phyloP scores from a whole-genome alignment of 2,329 filamentous ascomycete genomes.

The Ophiostoma sp. region DNA sequence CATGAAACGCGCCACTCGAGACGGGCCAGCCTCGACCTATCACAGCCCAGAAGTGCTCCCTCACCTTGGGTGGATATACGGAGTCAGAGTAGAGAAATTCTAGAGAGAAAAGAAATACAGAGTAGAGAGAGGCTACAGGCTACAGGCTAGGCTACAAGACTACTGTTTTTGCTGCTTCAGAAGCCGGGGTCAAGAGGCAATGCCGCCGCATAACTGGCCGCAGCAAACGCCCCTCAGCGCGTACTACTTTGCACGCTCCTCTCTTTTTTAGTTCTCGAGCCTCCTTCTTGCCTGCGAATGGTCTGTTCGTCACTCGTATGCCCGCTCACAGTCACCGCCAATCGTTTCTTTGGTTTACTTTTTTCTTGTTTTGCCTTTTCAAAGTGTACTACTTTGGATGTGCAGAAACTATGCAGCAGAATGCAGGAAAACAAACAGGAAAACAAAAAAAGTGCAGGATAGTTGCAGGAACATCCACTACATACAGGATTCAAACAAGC shows the following conservation, averaged over 20 bases:
- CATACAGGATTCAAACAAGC: neutral
- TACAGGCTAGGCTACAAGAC: neutral
- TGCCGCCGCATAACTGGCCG: conserved; percentile 24
- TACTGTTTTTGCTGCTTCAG: neutral
- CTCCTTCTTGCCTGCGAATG: neutral
- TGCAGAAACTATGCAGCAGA: neutral
- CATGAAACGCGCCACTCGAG: conserved; percentile 3
- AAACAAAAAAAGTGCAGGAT: too few species aligned
- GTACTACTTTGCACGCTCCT: neutral
- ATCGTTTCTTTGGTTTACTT: neutral
- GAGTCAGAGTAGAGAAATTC: neutral
- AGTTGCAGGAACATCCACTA: neutral
- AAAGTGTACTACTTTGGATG: neutral
- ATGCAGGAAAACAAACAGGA: too few species aligned
- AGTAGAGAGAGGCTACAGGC: neutral
- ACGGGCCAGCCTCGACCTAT: neutral
- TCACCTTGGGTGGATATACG: neutral
- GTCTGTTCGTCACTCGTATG: neutral
- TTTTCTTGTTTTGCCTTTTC: neutral
- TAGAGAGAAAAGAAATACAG: too few species aligned
- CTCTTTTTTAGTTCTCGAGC: neutral
- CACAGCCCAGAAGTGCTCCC: neutral
- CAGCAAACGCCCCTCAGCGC: conserved; percentile 14
- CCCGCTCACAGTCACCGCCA: neutral
- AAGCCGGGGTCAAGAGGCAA: conserved; percentile 14